Evolutionary conservation across 2,329 filamentous ascomycete genomes (phyloP).

Genomic region (Aspergillus phoenicis): DNA sequence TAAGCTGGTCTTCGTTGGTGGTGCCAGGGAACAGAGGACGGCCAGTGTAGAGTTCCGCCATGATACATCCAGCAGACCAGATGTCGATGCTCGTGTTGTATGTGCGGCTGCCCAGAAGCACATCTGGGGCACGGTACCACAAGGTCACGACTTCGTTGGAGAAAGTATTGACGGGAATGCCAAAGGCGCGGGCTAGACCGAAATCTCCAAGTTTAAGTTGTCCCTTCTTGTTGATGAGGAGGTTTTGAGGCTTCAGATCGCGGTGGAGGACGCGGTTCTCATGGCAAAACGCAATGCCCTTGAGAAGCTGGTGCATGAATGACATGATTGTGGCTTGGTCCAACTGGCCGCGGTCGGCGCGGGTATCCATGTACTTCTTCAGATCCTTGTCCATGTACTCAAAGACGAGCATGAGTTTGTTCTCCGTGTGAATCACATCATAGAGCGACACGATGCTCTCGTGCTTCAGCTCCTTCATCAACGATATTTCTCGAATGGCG

Average conservation of each 20-base stretch:
- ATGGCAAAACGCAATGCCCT: slow-evolving; percentile 97
- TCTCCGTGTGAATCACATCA: slow-evolving; percentile 99
- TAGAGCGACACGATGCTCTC: slow-evolving; percentile 97
- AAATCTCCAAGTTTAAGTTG: slow-evolving; percentile 93
- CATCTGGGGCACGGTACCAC: slow-evolving; percentile 96
- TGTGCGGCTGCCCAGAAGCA: slow-evolving; percentile 87
- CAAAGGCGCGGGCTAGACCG: slow-evolving; percentile 88
- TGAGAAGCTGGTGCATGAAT: slow-evolving; percentile 97
- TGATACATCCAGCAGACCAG: slow-evolving; percentile 98
- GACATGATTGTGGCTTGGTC: slow-evolving; percentile 93
- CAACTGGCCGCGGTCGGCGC: slow-evolving; percentile 84
- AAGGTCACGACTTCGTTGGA: slow-evolving; percentile 97
- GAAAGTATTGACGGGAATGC: slow-evolving; percentile 97
- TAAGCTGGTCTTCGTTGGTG: slow-evolving; percentile 95
- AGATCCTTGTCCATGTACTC: slow-evolving; percentile 98
- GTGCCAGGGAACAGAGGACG: slow-evolving; percentile 94
- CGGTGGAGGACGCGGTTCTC: slow-evolving; percentile 95
- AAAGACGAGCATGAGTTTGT: slow-evolving; percentile 99
- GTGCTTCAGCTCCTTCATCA: slow-evolving; percentile 99
- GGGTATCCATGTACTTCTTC: slow-evolving; percentile 97
- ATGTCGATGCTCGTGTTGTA: slow-evolving; percentile 99
- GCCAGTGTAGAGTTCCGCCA: slow-evolving; percentile 99
- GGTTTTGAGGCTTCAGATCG: slow-evolving; percentile 93
- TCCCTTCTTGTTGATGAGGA: slow-evolving; percentile 90
- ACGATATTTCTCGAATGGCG: slow-evolving; percentile 94